phyloP scores from a whole-genome alignment of 805 yeast genomes.

The Kodamaea kaohsiungensis region DNA sequence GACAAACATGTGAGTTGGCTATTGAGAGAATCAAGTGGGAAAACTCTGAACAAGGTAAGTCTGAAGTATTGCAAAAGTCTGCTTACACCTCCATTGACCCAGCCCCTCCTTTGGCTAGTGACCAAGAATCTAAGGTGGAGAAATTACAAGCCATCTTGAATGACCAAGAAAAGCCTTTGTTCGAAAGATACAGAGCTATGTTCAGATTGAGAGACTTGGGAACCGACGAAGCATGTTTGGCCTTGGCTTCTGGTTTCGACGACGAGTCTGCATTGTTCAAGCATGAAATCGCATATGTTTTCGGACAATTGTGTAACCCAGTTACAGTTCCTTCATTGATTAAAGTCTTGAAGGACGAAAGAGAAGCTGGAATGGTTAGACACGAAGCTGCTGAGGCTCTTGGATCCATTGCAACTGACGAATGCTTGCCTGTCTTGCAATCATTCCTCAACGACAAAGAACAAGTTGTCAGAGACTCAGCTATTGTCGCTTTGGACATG shows the following conservation, averaged over 20 bases:
- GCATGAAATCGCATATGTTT: slow-evolving; percentile 97
- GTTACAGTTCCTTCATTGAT: slow-evolving; percentile 85
- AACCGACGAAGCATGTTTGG: slow-evolving; percentile 87
- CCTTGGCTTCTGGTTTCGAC: slow-evolving; percentile 84
- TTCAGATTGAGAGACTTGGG: slow-evolving; percentile 95
- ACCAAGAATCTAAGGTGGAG: slow-evolving; percentile 53
- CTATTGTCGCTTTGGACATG: slow-evolving; percentile 97
- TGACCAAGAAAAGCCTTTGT: slow-evolving; percentile 75
- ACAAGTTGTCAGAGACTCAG: slow-evolving; percentile 92
- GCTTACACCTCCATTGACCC: slow-evolving; percentile 91
- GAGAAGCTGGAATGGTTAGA: slow-evolving; percentile 97
- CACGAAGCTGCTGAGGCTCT: slow-evolving; percentile 99
- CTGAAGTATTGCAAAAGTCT: slow-evolving; percentile 72
- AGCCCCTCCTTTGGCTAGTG: slow-evolving; percentile 91
- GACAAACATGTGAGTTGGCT: slow-evolving; percentile 98
- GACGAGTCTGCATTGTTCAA: slow-evolving; percentile 93
- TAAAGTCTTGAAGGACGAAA: slow-evolving; percentile 71
- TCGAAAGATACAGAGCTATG: slow-evolving; percentile 98
- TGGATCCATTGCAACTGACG: slow-evolving; percentile 95
- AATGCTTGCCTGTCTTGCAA: slow-evolving; percentile 85
- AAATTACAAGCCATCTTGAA: slow-evolving; percentile 69
- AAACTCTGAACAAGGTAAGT: slow-evolving; percentile 61
- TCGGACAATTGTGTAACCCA: slow-evolving; percentile 96
- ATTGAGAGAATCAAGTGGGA: slow-evolving; percentile 95
- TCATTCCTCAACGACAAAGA: slow-evolving; percentile 78